Base-by-base conservation (phyloP, 2,329 filamentous ascomycete genomes). In the Colletotrichum sp. region DNA sequence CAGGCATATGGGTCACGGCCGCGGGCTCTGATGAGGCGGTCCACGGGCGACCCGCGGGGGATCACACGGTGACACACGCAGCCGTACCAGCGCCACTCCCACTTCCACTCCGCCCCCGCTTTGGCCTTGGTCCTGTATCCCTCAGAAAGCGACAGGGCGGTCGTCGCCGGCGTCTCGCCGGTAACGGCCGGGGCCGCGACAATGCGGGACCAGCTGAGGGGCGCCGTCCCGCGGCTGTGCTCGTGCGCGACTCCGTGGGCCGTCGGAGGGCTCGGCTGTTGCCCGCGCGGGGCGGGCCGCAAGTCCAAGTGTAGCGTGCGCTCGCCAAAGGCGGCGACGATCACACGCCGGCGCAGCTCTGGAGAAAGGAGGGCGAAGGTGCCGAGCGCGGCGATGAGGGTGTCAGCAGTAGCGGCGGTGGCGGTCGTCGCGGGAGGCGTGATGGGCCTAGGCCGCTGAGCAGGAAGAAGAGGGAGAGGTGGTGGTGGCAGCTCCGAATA, bases 281-380 rank as follows among this genome's bases (percentile, higher is more conserved):
- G 28, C 43, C 22, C 43, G 30, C 48, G 30, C 22, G 66, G 48
- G 15, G 62, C 52, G 8, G 76, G 15, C 76, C 61, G 34, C n/a
- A 81, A 72, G 70, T 81, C 80, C 77, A 82, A 77, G 69, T 81
- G 79, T 3, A 81, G 48, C 1, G 74, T 79, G 9, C 68, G 77
- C 5, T 76, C 67, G 30, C 80, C 79, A 72, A 81, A 80, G 12
- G 79, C 80, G 8, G 75, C 76, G 5, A 74, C 56, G 16, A 81
- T 68, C 62, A 85, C 80, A 76, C 80, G 80, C 64, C 79, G 81
- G 22, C 84, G 80, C 8, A 85, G 79, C 76, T 85, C 83, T 10
- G 80, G 75, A 10, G 84, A 83, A 2, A 85, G 77, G 32, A 78
- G 79, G 27, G 73, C 56, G 39, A 72, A 77, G 34, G 30, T 58